Conservation (phyloP, 805 yeast genomes). For the Lipomyces oligophaga region DNA sequence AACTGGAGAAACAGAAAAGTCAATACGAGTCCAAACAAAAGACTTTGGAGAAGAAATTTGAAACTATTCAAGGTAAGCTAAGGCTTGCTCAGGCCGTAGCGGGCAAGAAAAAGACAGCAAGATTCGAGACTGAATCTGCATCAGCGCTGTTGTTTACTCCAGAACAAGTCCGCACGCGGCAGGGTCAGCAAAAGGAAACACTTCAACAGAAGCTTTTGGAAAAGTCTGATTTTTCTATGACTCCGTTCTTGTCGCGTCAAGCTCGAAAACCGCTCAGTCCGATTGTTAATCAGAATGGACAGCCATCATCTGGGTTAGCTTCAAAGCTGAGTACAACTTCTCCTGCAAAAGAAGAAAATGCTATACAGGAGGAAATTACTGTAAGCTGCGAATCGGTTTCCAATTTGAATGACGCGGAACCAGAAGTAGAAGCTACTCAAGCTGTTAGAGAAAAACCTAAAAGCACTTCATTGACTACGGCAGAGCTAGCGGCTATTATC, state of each 20-base stretch:
- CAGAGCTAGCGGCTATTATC: conserved; percentile 18
- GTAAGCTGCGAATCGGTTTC: no score
- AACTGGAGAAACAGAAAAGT: conserved; percentile 8
- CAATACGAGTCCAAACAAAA: conserved; percentile 11
- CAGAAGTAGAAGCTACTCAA: background rate
- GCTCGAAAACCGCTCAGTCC: conserved; percentile 13
- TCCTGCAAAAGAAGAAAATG: background rate
- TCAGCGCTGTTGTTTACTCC: conserved; percentile 19
- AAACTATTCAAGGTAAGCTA: conserved; percentile 9
- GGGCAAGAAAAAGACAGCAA: conserved; percentile 3
- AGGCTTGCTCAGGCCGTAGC: conserved; percentile 2
- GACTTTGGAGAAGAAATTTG: conserved; percentile 16
- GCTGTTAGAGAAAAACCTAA: background rate
- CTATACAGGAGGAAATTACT: no score
- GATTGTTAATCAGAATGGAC: background rate
- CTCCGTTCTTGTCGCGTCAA: conserved; percentile 21
- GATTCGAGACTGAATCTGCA: background rate
- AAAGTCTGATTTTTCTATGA: conserved; percentile 24
- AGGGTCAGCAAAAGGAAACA: no score
- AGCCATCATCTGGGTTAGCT: background rate
- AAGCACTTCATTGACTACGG: conserved; percentile 3
- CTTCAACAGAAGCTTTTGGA: conserved; percentile 11
- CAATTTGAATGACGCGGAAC: background rate
- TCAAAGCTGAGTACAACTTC: background rate
- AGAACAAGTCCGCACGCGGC: conserved; percentile 1